A percentile compares a stretch with the other conserved stretches of the same genome.
These are phyloP conservation scores for Metschnikowia borealis DNA, from an alignment of 805 yeast species.

Conservation along the genomic window DNA sequence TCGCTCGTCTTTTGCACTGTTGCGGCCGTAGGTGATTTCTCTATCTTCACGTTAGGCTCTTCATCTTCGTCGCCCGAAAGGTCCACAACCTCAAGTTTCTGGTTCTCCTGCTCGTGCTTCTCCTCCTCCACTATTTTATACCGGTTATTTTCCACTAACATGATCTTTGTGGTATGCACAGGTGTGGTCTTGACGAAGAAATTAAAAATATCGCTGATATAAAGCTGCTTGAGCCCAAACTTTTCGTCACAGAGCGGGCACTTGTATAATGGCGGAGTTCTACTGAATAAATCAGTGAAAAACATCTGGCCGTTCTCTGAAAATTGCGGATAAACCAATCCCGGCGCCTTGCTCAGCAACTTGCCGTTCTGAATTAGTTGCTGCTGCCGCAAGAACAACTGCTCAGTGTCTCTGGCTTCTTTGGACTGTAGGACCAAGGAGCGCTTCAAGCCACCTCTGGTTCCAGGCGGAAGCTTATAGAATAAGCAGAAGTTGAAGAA, in stretches of 20 bases:
- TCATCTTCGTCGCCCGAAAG: constrained; percentile 30
- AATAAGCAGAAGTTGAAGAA: constrained; percentile 38
- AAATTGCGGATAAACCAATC: constrained; percentile 13
- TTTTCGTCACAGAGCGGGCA: constrained; percentile 40
- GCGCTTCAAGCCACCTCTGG: constrained; percentile 20
- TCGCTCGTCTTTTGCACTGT: not conserved
- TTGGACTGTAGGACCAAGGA: constrained; percentile 26
- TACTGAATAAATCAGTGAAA: constrained; percentile 13
- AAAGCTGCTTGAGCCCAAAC: constrained; percentile 32
- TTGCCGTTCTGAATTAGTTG: constrained; percentile 10
- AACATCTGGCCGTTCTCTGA: constrained; percentile 20
- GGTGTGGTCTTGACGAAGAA: constrained; percentile 41
- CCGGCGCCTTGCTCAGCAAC: constrained; percentile 10
- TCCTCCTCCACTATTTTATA: constrained; percentile 32
- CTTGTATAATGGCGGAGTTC: constrained; percentile 28
- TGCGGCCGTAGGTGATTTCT: not conserved
- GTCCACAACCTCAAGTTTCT: constrained; percentile 23
- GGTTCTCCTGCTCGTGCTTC: constrained; percentile 10
- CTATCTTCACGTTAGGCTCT: constrained; percentile 10
- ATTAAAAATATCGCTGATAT: constrained; percentile 38
- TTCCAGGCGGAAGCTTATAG: constrained; percentile 31
- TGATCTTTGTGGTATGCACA: constrained; percentile 29
- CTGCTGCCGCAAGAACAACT: constrained; percentile 14
- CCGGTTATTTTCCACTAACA: constrained; percentile 31
- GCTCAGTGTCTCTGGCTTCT: constrained; percentile 17